Percentiles rank a stretch among this genome's conserved stretches.
These are phyloP conservation scores for Pisolithus orientalis DNA, from an alignment of 768 basidiomycete genomes.

Conservation along the genomic window DNA sequence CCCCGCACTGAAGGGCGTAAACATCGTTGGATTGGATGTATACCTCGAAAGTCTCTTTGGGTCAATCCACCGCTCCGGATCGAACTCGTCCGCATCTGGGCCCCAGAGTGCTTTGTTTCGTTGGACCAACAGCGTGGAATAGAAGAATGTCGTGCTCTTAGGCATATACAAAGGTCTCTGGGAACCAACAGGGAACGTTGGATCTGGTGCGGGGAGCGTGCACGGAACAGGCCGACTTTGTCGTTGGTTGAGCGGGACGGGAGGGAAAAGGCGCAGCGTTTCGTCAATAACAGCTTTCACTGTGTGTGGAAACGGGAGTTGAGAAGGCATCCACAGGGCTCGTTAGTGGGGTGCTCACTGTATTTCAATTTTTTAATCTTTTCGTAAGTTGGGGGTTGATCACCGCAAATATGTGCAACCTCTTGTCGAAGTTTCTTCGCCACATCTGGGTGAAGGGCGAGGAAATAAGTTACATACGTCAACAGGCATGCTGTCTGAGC, in stretches of 20 bases:
- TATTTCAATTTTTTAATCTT: constrained; percentile 58
- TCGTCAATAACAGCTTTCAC: constrained; percentile 79
- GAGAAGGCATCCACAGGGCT: neutral
- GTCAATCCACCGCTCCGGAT: constrained; percentile 74
- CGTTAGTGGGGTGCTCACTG: constrained; percentile 36
- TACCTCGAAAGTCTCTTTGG: constrained; percentile 43
- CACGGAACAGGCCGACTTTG: constrained; percentile 46
- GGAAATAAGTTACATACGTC: constrained; percentile 65
- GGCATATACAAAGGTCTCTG: constrained; percentile 53
- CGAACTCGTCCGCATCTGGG: constrained; percentile 66
- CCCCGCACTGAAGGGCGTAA: constrained; percentile 68
- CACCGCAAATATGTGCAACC: constrained; percentile 51
- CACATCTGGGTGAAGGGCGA: constrained; percentile 59
- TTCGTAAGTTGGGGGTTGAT: constrained; percentile 47
- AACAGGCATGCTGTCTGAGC: constrained; percentile 60
- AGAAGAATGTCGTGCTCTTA: constrained; percentile 48
- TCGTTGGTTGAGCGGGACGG: constrained; percentile 68
- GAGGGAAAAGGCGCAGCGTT: constrained; percentile 70
- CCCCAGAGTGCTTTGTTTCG: constrained; percentile 69
- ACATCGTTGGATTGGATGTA: constrained; percentile 61
- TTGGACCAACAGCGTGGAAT: constrained; percentile 58
- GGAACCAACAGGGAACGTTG: constrained; percentile 34
- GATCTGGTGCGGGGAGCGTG: constrained; percentile 46
- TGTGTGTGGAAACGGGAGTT: constrained; percentile 18
- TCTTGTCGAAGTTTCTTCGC: constrained; percentile 50